Evolutionary conservation across 768 basidiomycete species (phyloP).

Genomic region (Gautieria morchelliformis): DNA sequence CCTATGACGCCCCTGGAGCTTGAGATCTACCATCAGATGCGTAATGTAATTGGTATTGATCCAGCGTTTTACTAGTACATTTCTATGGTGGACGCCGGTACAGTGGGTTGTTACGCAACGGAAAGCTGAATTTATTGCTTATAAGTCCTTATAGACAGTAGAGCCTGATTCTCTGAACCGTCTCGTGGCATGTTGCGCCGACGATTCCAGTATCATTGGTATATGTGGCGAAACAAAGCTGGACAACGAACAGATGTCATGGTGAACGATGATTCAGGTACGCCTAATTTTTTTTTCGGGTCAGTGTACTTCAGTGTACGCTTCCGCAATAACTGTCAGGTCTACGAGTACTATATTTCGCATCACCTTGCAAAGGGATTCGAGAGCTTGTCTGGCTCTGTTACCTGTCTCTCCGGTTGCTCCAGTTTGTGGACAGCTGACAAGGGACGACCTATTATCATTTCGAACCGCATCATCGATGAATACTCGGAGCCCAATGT

Average conservation of each 20-base stretch:
- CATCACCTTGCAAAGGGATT: constrained; percentile 93
- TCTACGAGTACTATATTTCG: constrained; percentile 93
- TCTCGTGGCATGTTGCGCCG: constrained; percentile 76
- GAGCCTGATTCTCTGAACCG: constrained; percentile 87
- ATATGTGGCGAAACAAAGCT: constrained; percentile 94
- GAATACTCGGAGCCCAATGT: constrained; percentile 91
- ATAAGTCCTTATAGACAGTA: constrained; percentile 52
- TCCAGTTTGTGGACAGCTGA: constrained; percentile 94
- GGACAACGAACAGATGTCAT: constrained; percentile 84
- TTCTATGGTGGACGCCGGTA: constrained; percentile 94
- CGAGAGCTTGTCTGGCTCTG: constrained; percentile 87
- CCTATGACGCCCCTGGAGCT: constrained; percentile 91
- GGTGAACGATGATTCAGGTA: constrained; percentile 99
- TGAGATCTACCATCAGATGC: constrained; percentile 95
- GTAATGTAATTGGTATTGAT: constrained; percentile 94
- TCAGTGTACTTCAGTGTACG: not conserved
- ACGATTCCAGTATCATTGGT: constrained; percentile 84
- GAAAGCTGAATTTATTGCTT: not conserved
- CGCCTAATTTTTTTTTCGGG: constrained; percentile 5
- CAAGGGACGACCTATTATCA: constrained; percentile 92
- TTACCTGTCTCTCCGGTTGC: constrained; percentile 93
- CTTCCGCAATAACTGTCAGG: constrained; percentile 20
- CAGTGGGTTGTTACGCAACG: constrained; percentile 37
- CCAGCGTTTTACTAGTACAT: constrained; percentile 97
- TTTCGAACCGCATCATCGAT: constrained; percentile 91